These are phyloP conservation scores for Exsudoporus frostii DNA, from an alignment of 768 basidiomycete species.

Conservation along the genomic window DNA sequence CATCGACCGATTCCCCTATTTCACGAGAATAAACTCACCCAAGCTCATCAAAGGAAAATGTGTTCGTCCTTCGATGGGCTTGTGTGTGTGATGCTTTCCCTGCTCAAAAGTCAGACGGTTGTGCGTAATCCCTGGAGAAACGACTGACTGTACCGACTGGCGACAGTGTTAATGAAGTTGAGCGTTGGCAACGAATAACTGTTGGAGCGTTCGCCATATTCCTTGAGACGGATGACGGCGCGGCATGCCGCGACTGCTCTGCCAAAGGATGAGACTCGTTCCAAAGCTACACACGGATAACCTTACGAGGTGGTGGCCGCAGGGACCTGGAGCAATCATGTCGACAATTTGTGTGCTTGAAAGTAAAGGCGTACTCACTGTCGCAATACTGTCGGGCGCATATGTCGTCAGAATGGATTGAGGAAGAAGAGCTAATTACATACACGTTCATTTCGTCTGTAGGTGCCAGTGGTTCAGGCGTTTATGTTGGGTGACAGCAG, in stretches of 20 bases:
- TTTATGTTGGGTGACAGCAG: neutral
- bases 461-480: neutral
- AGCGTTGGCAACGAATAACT: constrained; percentile 18
- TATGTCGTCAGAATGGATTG: constrained; percentile 1
- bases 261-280: constrained; percentile 5
- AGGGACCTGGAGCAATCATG: constrained; percentile 43
- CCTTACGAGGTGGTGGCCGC: constrained; percentile 63
- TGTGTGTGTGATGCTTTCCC: constrained; percentile 13
- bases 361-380: constrained; percentile 10
- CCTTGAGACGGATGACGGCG: constrained; percentile 60
- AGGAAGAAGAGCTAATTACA: neutral
- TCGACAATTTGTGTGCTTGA: neutral
- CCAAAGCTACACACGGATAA: neutral
- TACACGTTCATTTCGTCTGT: constrained; percentile 29
- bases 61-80: constrained; percentile 8
- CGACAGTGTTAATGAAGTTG: constrained; percentile 19
- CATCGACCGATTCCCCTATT: neutral
- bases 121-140: neutral
- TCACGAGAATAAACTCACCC: constrained; percentile 10
- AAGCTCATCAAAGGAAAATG: constrained; percentile 17
- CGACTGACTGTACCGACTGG: constrained; percentile 17
- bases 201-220: constrained; percentile 40
- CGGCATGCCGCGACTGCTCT: constrained; percentile 53
- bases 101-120: constrained; percentile 6
- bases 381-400: constrained; percentile 16